phyloP scores from a whole-genome alignment of 2,329 filamentous ascomycete species.

The Xylaria sp. region DNA sequence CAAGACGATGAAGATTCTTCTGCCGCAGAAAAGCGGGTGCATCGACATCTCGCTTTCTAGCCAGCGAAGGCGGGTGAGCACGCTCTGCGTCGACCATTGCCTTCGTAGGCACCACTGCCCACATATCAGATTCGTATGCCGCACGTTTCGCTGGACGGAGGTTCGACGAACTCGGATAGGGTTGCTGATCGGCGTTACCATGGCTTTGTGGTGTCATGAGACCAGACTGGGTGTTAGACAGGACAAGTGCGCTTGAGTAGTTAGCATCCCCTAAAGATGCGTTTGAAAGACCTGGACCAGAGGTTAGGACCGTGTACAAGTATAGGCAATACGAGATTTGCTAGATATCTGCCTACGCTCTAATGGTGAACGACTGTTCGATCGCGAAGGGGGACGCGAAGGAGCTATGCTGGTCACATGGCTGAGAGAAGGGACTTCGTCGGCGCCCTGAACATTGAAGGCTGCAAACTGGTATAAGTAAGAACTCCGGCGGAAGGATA shows the following conservation, averaged over 20 bases:
- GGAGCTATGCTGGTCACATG: constrained; percentile 43
- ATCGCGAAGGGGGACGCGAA: constrained; percentile 58
- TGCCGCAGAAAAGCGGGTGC: constrained; percentile 49
- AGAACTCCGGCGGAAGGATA: not conserved
- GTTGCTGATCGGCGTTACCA: constrained; percentile 19
- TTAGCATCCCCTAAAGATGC: constrained; percentile 49
- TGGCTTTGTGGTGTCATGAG: constrained; percentile 41
- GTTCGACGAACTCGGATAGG: constrained; percentile 34
- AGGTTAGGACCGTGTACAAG: constrained; percentile 25
- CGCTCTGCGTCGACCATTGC: constrained; percentile 26
- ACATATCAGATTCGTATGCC: constrained; percentile 51
- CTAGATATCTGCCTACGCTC: constrained; percentile 46
- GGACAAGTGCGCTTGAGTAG: constrained; percentile 50
- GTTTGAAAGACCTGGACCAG: constrained; percentile 31
- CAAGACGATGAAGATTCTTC: constrained; percentile 40
- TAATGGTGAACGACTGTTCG: constrained; percentile 52
- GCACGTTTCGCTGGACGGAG: constrained; percentile 57
- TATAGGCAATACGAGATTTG: constrained; percentile 34
- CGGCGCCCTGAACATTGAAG: constrained; percentile 52
- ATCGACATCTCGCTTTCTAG: constrained; percentile 39
- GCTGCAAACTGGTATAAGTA: constrained; percentile 33
- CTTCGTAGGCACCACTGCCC: constrained; percentile 51
- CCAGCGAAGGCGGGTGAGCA: constrained; percentile 39
- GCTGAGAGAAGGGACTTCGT: constrained; percentile 38
- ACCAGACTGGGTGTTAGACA: constrained; percentile 50